These are phyloP conservation scores for Fulvia fulva DNA, from an alignment of 2,329 filamentous ascomycete species.

Conservation along the genomic window DNA sequence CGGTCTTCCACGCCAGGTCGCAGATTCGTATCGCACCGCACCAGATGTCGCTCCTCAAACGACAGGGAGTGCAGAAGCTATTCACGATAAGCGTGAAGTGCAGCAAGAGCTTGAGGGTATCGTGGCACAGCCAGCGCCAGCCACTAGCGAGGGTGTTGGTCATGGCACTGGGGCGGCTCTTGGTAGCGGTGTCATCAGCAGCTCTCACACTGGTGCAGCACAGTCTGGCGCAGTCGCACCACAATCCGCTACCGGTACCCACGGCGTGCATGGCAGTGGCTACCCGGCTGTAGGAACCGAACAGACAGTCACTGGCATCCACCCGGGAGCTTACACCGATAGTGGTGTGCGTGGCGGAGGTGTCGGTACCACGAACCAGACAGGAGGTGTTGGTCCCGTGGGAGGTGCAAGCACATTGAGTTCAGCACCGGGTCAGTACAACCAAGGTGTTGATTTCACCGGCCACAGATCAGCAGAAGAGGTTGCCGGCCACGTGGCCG, in stretches of 20 bases:
- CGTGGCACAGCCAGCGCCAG: not conserved
- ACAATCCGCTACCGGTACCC: not conserved
- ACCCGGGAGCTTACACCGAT: not conserved
- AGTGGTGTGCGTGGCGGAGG: not conserved
- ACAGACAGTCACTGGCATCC: not conserved
- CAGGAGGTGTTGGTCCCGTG: not conserved
- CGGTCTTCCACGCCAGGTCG: not conserved
- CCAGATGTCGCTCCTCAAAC: not conserved
- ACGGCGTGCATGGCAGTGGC: not conserved
- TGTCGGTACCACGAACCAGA: not conserved
- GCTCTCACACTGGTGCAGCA: not conserved
- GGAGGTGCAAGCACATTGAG: not conserved
- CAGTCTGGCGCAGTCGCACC: not conserved
- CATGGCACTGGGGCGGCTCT: not conserved
- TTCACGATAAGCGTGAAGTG: not conserved
- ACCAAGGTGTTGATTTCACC: not conserved
- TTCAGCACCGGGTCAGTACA: not conserved
- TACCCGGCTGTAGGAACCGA: not conserved
- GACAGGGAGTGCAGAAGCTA: not conserved
- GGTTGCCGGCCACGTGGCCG: not conserved
- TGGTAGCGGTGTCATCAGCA: not conserved
- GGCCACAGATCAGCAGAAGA: slow-evolving; percentile 1
- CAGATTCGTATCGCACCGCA: not conserved
- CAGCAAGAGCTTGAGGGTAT: not conserved
- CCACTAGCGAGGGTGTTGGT: not conserved